phyloP scores from a whole-genome alignment of 2,329 filamentous ascomycete genomes.

The Endothia cerciana region DNA sequence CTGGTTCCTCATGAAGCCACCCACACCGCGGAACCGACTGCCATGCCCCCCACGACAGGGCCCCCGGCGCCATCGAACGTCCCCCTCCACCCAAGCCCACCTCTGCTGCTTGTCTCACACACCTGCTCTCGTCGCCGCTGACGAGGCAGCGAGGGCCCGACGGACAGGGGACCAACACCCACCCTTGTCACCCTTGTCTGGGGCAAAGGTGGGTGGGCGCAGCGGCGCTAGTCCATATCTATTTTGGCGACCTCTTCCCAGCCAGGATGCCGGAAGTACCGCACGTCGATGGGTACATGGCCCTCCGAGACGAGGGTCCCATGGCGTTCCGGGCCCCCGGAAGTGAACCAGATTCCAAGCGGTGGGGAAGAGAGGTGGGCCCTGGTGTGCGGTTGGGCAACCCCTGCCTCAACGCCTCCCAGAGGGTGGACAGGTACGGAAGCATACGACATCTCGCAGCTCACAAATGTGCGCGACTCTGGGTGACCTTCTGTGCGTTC shows the following conservation, averaged over 20 bases:
- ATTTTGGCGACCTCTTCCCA: conserved; percentile 38
- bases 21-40: conserved; percentile 27
- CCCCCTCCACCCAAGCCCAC: conserved; percentile 32
- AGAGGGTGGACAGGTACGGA: conserved; percentile 9
- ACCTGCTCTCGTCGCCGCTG: conserved; percentile 44
- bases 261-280: conserved; percentile 32
- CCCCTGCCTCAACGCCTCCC: conserved; percentile 20
- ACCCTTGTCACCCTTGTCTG: conserved; percentile 39
- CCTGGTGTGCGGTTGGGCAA: conserved; percentile 15
- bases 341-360: conserved; percentile 26
- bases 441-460: conserved; percentile 30
- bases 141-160: conserved; percentile 45
- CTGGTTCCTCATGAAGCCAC: conserved; percentile 21
- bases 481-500: conserved; percentile 17
- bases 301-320: conserved; percentile 28
- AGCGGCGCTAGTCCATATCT: conserved; percentile 44
- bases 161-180: conserved; percentile 35
- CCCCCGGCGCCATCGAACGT: conserved; percentile 30
- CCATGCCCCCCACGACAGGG: conserved; percentile 31
- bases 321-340: conserved; percentile 28
- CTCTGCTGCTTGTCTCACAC: conserved; percentile 56
- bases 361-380: conserved; percentile 20
- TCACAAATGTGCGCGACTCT: conserved; percentile 22
- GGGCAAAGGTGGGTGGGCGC: conserved; percentile 43
- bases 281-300: conserved; percentile 29